Conservation (phyloP, 2,329 filamentous ascomycete species). For the Penicillium rolfsii region DNA sequence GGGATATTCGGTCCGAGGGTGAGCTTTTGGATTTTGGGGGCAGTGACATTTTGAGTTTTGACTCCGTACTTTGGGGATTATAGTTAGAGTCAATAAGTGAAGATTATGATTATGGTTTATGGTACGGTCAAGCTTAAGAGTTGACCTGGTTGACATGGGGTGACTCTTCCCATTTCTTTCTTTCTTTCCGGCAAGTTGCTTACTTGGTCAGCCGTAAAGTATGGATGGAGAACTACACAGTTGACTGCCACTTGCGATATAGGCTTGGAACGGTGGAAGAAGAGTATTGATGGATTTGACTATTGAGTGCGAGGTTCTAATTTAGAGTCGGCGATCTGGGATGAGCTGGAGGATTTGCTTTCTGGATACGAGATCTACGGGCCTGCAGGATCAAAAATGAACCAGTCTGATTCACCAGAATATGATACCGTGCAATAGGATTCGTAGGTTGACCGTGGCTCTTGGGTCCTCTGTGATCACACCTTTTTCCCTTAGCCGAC, state of each 20-base stretch:
- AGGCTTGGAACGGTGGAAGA: not conserved
- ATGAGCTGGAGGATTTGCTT: not conserved
- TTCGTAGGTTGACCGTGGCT: not conserved
- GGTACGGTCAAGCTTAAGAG: not conserved
- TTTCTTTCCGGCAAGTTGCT: not conserved
- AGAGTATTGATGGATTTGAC: not conserved
- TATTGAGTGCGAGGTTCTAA: not conserved
- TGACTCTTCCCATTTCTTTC: not conserved
- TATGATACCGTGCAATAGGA: not conserved
- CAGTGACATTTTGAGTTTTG: not conserved
- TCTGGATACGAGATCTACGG: not conserved
- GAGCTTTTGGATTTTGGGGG: not conserved
- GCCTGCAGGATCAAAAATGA: not conserved
- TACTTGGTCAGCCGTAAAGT: not conserved
- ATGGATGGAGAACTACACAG: not conserved
- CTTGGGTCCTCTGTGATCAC: not conserved
- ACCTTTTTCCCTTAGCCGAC: not conserved
- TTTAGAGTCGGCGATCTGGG: not conserved
- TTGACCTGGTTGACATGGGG: not conserved
- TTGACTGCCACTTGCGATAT: not conserved
- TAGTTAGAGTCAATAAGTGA: not conserved
- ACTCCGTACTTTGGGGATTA: not conserved
- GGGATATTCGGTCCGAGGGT: conserved; percentile 3
- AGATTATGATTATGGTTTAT: not conserved
- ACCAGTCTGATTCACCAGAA: not conserved